phyloP scores from a whole-genome alignment of 805 yeast species.

The Cyberlindnera mycetangii region DNA sequence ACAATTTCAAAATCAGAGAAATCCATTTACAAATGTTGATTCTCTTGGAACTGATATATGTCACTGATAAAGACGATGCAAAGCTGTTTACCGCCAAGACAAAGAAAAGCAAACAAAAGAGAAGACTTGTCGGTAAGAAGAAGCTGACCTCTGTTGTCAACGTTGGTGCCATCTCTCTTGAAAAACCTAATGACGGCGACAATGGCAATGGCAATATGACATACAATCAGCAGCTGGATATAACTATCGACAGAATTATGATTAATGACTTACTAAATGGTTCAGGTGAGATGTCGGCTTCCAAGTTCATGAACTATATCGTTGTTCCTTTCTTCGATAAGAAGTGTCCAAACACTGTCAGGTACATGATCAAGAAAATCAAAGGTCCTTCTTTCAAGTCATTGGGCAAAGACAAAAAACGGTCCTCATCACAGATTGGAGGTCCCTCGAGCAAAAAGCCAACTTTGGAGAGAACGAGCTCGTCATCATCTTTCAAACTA shows the following conservation, averaged over 20 bases:
- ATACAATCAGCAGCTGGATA: conserved; percentile 36
- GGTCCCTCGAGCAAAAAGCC: conserved; percentile 13
- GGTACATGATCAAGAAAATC: conserved; percentile 43
- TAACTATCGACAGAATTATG: conserved; percentile 49
- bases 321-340: conserved; percentile 51
- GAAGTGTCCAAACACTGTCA: conserved; percentile 44
- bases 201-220: conserved; percentile 13
- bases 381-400: conserved; percentile 34
- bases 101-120: conserved; percentile 11
- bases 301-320: conserved; percentile 49
- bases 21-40: conserved; percentile 53
- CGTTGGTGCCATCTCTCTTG: conserved; percentile 37
- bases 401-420: conserved; percentile 6
- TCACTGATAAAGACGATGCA: conserved; percentile 35
- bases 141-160: conserved; percentile 34
- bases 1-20: conserved; percentile 50
- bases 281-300: conserved; percentile 10
- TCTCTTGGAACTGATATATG: conserved; percentile 42
- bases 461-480: conserved; percentile 7
- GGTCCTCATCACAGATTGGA: conserved; percentile 1
- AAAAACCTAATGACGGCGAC: not conserved
- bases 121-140: conserved; percentile 33
- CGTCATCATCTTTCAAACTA: conserved; percentile 22
- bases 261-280: conserved; percentile 47
- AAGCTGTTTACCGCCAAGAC: conserved; percentile 29